Conservation (phyloP, 805 yeast species). For the Zygosaccharomyces bisporus region DNA sequence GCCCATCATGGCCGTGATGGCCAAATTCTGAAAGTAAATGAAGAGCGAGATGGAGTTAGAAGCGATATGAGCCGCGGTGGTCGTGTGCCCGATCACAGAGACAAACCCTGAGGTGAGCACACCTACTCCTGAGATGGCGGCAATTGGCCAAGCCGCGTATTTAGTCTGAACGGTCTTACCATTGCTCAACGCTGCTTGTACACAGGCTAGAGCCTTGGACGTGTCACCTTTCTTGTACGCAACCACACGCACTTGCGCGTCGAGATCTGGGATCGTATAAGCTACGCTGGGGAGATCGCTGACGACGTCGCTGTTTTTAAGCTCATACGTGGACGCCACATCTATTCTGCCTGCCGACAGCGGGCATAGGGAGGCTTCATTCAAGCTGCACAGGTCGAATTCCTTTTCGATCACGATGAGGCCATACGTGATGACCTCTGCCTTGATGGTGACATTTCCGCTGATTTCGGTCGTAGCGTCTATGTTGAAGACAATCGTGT, state of each 20-base stretch:
- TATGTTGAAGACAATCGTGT: constrained; percentile 59
- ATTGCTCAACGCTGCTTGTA: constrained; percentile 78
- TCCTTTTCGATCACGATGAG: constrained; percentile 52
- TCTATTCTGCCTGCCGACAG: constrained; percentile 83
- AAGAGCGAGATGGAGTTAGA: constrained; percentile 90
- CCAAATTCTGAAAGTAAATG: constrained; percentile 89
- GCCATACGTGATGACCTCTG: constrained; percentile 77
- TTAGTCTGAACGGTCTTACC: constrained; percentile 92
- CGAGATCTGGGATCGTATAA: constrained; percentile 88
- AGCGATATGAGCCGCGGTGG: constrained; percentile 96
- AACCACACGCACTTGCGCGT: constrained; percentile 79
- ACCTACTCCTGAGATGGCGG: constrained; percentile 85
- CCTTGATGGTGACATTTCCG: constrained; percentile 63
- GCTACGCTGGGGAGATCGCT: constrained; percentile 74
- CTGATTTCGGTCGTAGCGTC: constrained; percentile 76
- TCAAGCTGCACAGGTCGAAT: constrained; percentile 62
- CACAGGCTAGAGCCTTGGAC: constrained; percentile 72
- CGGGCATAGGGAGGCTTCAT: constrained; percentile 68
- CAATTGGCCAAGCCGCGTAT: constrained; percentile 94
- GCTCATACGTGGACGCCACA: constrained; percentile 46
- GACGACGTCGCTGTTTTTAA: constrained; percentile 39
- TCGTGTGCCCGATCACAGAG: constrained; percentile 82
- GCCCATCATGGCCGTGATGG: constrained; percentile 93
- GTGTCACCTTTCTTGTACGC: constrained; percentile 52
- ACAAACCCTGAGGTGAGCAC: constrained; percentile 81